Conservation (phyloP, 164 flowering plant species). For the Magnolia sinica region DNA sequence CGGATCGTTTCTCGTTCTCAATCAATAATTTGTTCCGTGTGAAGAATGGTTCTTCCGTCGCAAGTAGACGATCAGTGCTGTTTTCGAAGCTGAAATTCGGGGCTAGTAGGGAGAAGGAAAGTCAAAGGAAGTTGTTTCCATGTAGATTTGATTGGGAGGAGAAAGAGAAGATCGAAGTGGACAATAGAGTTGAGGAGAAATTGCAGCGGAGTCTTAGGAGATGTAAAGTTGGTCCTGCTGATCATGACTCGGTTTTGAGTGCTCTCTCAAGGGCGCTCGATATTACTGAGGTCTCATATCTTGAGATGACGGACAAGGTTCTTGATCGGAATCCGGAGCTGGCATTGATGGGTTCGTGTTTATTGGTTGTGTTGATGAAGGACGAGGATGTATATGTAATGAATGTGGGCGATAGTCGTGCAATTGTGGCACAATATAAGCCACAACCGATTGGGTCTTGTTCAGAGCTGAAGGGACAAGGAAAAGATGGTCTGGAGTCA, state of each 20-base stretch:
- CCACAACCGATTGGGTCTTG: constrained; percentile 35
- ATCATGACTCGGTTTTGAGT: constrained; percentile 72
- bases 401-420: constrained; percentile 98
- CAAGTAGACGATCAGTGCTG: constrained; percentile 55
- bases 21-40: constrained; percentile 75
- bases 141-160: constrained; percentile 73
- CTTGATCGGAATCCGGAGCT: constrained; percentile 87
- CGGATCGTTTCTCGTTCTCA: constrained; percentile 86
- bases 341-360: constrained; percentile 96
- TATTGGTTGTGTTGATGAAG: constrained; percentile 87
- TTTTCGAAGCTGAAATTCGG: constrained; percentile 79
- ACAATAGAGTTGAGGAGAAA: constrained; percentile 44
- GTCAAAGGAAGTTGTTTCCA: constrained; percentile 51
- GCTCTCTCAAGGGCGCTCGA: constrained; percentile 85
- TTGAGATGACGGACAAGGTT: constrained; percentile 88
- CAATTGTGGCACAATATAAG: constrained; percentile 81
- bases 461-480: constrained; percentile 19
- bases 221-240: constrained; percentile 71
- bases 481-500: constrained; percentile 24
- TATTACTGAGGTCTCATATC: constrained; percentile 67
- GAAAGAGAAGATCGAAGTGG: constrained; percentile 54
- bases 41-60: constrained; percentile 58
- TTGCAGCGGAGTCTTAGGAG: constrained; percentile 35
- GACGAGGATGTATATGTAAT: constrained; percentile 98
- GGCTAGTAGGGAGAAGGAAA: constrained; percentile 55